Percentiles rank a stretch among this genome's conserved stretches.
Evolutionary conservation across 31 red algal species (phyloP).

Genomic region (Asparagopsis taxiformis): DNA sequence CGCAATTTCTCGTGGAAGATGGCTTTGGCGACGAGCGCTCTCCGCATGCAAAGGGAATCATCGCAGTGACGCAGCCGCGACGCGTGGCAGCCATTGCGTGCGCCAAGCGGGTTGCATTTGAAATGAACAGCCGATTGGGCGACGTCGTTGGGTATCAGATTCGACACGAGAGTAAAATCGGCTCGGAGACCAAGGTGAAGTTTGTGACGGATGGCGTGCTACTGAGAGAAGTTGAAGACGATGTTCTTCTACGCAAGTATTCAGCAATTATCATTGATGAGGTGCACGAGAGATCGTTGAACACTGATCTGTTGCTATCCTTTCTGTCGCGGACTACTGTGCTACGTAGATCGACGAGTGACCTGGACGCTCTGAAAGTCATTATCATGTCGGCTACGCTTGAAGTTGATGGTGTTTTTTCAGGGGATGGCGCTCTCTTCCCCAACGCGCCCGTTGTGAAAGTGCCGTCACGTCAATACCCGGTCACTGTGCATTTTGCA

Average conservation of each 20-base stretch:
- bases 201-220: conserved; percentile 93
- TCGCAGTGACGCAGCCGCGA: conserved; percentile 73
- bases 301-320: conserved; percentile 70
- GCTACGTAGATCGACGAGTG: conserved; percentile 24
- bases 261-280: conserved; percentile 81
- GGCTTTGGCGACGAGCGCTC: conserved; percentile 44
- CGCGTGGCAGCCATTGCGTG: conserved; percentile 65
- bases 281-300: conserved; percentile 76
- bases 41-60: conserved; percentile 32
- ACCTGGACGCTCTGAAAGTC: conserved; percentile 51
- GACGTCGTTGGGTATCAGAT: conserved; percentile 67
- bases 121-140: conserved; percentile 33
- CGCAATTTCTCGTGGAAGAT: conserved; percentile 86
- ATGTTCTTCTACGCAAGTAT: conserved; percentile 39
- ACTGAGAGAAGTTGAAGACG: conserved; percentile 41
- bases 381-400: conserved; percentile 91
- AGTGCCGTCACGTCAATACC: conserved; percentile 56
- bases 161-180: conserved; percentile 30
- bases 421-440: conserved; percentile 17
- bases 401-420: conserved; percentile 43
- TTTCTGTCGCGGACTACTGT: conserved; percentile 62
- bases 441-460: conserved; percentile 13
- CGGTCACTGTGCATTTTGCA: conserved; percentile 84
- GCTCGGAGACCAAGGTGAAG: conserved; percentile 32
- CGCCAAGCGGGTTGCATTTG: conserved; percentile 62